Percentiles rank a stretch among this genome's conserved stretches.
phyloP scores from a whole-genome alignment of 306 rosid species.

The Pueraria montana region DNA sequence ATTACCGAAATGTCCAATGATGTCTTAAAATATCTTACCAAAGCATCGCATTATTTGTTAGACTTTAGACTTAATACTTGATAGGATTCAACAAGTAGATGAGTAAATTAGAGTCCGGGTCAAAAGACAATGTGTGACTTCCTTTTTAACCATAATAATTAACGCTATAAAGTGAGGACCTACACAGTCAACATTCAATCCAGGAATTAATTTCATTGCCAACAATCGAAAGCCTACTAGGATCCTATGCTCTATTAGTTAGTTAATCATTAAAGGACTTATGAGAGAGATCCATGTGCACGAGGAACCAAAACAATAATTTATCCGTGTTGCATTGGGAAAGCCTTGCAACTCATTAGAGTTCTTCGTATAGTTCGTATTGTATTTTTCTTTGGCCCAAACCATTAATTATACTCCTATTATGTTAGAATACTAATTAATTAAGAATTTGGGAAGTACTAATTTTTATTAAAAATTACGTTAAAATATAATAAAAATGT shows the following conservation, averaged over 20 bases:
- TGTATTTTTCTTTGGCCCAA: too few relatives aligned
- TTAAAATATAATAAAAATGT: too few relatives aligned
- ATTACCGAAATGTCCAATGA: too few relatives aligned
- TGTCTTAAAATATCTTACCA: too few relatives aligned
- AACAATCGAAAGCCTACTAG: neutral
- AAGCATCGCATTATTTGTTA: neutral
- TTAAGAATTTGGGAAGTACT: too few relatives aligned
- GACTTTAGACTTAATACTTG: neutral
- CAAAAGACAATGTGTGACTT: neutral
- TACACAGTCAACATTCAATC: constrained; percentile 15
- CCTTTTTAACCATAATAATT: constrained; percentile 13
- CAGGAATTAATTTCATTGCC: neutral
- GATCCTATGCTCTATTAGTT: constrained; percentile 1
- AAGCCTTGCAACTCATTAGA: too few relatives aligned
- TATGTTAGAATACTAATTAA: too few relatives aligned
- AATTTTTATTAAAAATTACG: too few relatives aligned
- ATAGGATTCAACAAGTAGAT: neutral
- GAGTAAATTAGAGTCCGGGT: neutral
- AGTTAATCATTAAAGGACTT: neutral
- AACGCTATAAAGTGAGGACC: neutral
- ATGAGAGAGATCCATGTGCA: neutral
- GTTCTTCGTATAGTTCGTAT: too few relatives aligned
- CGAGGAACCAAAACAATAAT: too few relatives aligned
- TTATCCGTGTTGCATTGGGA: neutral
- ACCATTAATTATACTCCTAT: too few relatives aligned